Base-by-base conservation (phyloP, 306 rosid species). In the Vigna hirtella region DNA sequence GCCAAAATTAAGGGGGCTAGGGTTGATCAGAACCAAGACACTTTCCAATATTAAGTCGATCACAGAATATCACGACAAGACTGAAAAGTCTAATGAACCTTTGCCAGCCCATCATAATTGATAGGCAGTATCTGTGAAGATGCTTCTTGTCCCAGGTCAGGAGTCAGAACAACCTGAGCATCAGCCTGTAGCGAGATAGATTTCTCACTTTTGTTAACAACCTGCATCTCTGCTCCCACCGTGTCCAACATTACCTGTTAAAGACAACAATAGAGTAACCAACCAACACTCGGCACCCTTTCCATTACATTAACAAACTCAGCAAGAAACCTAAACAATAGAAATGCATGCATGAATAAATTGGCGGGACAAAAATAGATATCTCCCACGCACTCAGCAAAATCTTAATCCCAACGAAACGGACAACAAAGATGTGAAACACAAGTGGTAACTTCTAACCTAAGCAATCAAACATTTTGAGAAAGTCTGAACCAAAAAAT, bases 191-290 rank as follows among this genome's bases (percentile, higher is more conserved):
- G 97, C 9, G 93, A 82, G 75, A 92, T 90, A n/a, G 93, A 43
- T 9, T 81, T 90, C 91, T 82, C 96, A 6, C 78, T 82, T 72
- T 77, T 87, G 85, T 92, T 92, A 34, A 89, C 86, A 74, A 90
- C 97, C 86, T 92, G 97, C 92, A 92, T 69, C 87, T 92, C 97
- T 50, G 97, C 86, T 18, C 97, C 97, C 49, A 87, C 97, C 0
- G 97, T 92, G 84, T 92, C 97, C 85, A 92, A 70, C 97, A 92
- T 92, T 63, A 90, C 97, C 95, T 92, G 86, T 48, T 66, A 74
- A 50, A 51, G 28, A 13, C 76, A 52, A 70, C 9, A 66, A 62
- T 10, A 64, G 11, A 53, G 66, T 30, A 79, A 53, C 43, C 73
- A 50, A 66, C 42, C 7, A 12, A 5, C 14, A 50, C n/a, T 62